Base-by-base conservation (phyloP, 805 yeast species). In the Saccharomycopsis fermentans region DNA sequence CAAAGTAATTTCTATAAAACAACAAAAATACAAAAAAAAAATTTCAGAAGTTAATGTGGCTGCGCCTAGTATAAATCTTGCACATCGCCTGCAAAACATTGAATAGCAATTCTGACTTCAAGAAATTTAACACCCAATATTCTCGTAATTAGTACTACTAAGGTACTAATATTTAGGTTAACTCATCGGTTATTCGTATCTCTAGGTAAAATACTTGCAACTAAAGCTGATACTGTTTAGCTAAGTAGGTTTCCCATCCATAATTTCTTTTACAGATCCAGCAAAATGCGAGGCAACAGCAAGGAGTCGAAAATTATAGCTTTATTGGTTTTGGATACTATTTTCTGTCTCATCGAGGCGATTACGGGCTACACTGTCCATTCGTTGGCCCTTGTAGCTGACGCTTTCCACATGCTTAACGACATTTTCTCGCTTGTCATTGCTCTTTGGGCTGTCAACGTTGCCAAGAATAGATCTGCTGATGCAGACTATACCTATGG, bases 321-420 rank as follows among this genome's bases (percentile, higher is more conserved):
- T 14, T 77, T 92, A 59, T 76, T 92, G 70, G 80, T 73, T 53
- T 74, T 92, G 37, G 98, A 94, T 70, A 81, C 94, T 3, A 69
- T 80, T 1, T 92, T 92, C 74, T 92, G 94, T 78, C 75, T 94
- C 37, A 66, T 92, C 62, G 99, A 92, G 70, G 83, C 90, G 56
- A 81, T 83, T 57, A 81, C 89, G 39, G 96, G 96, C 19, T 94
- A 91, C 70, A 80, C 92, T 27, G 96, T 92, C 29, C 95, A 94
- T 70, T 92, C 98, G 1, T 78, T 92, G 67, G 98, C 99, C 0
- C 79, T 92, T 57, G 84, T 92, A 58, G 99, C 98, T 1, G 99
- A 92, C 70, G 86, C 98, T 1, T 94, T 92, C 79, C 99, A 92
- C 71, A 94, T 94, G 98, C 77, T 92, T 63, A 92, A 94, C 73